Base-by-base conservation (phyloP, 2,329 filamentous ascomycete genomes). In the Diaporthe citri region DNA sequence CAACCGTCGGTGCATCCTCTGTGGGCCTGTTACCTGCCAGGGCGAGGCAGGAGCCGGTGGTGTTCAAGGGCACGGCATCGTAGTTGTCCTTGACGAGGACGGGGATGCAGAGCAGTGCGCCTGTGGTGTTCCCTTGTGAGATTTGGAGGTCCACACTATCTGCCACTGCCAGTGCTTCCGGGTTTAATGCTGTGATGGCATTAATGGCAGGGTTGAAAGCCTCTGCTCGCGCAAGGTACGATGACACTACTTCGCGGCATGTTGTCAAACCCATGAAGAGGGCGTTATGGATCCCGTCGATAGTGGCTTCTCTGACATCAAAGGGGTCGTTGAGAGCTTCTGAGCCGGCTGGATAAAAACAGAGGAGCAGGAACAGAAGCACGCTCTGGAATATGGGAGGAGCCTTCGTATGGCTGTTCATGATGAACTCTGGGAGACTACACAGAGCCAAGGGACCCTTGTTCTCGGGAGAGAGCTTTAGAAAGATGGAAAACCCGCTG, bases 61-160 rank as follows among this genome's bases (percentile, higher is more conserved):
- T 93, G 57, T 87, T 87, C 81, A 91, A 87, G 28, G 87, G 86
- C 0, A 80, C 77, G 0, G 89, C 89, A 73, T 91, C 88, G 79
- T 88, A 92, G 79, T 92, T 93, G 81, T 93, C 91, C 80, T 93
- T 93, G 8, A 93, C 82, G 6, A 93, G 79, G 17, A 92, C 81
- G 0, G 91, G 91, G 25, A 93, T 85, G 79, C 91, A 91, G 80
- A 93, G 90, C 1, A 93, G 83, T 0, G 86, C 79, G 0, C 86
- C 88, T 0, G 86, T 87, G 34, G 84, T 82, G 79, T 91, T 90
- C 4, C 87, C 87, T 3, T 84, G 79, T 3, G 84, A 81, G 10
- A 91, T 80, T 17, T 80, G 79, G 15, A 78, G 76, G 78, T 93
- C 90, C 36, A 90, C 80, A 1, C 82, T 79, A 72, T 89, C 86